These are phyloP conservation scores for Hammondia hammondi DNA, from an alignment of 169 alveolate genomes.

Conservation along the genomic window DNA sequence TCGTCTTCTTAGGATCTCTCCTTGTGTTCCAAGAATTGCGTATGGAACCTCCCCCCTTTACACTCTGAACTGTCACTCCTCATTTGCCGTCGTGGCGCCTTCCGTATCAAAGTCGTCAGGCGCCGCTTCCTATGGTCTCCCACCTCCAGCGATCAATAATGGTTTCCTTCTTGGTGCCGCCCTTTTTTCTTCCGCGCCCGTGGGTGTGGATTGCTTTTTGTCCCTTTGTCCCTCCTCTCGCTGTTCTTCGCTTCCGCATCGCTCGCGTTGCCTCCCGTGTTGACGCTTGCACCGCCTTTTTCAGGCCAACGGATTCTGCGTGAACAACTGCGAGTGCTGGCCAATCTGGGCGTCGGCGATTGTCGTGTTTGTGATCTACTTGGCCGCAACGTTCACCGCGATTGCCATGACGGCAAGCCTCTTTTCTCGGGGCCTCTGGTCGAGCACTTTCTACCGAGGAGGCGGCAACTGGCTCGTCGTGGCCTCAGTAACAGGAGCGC, in stretches of 20 bases:
- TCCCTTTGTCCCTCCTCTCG: not conserved
- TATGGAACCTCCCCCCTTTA: no score
- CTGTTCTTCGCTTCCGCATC: not conserved
- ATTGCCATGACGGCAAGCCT: slow-evolving; percentile 27
- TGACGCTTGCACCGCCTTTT: not conserved
- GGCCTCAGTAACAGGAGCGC: slow-evolving; percentile 64
- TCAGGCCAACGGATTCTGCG: slow-evolving; percentile 22
- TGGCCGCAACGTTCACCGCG: slow-evolving; percentile 25
- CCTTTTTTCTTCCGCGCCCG: not conserved
- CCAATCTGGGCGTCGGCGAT: slow-evolving; percentile 41
- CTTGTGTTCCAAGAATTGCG: no score
- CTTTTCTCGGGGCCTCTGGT: slow-evolving; percentile 65
- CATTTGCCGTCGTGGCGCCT: no score
- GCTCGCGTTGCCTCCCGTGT: not conserved
- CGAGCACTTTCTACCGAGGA: slow-evolving; percentile 72
- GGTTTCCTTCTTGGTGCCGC: no score
- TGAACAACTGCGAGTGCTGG: slow-evolving; percentile 49
- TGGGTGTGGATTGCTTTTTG: not conserved
- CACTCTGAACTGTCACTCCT: no score
- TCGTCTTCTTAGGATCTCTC: no score
- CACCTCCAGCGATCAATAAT: not conserved
- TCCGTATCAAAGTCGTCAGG: not conserved
- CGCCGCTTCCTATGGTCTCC: not conserved
- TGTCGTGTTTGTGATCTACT: slow-evolving; percentile 21
- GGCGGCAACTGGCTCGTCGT: slow-evolving; percentile 78